Conservation (phyloP, 1,284 basidiomycete genomes). For the Heterobasidion irregulare region DNA sequence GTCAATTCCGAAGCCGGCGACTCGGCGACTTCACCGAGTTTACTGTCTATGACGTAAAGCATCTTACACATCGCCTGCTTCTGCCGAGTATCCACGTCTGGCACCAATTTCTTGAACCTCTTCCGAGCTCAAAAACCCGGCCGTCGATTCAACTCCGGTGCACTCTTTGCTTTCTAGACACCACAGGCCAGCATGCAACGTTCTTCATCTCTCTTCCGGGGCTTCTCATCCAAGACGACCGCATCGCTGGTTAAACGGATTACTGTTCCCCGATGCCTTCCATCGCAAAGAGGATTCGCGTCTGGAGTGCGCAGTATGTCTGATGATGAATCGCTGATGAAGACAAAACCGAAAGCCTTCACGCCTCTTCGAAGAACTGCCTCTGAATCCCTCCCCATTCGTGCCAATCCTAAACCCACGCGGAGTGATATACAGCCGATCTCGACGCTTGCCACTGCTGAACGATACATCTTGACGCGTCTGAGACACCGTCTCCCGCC, state of each 20-base stretch:
- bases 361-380: constrained; percentile 64
- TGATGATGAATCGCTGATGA: neutral
- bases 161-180: neutral
- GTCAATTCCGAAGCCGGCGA: too few species aligned
- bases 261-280: neutral
- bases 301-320: neutral
- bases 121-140: too few species aligned
- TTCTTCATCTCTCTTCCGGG: neutral
- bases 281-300: neutral
- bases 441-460: constrained; percentile 70
- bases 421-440: constrained; percentile 66
- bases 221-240: neutral
- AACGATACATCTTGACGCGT: constrained; percentile 58
- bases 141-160: too few species aligned
- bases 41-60: too few species aligned
- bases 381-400: constrained; percentile 72
- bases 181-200: neutral
- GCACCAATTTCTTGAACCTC: too few species aligned
- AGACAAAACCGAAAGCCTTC: constrained; percentile 5
- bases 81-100: too few species aligned
- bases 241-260: neutral
- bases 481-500: constrained; percentile 46
- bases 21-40: too few species aligned
- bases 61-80: too few species aligned
- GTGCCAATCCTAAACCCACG: constrained; percentile 72